Conservation (phyloP, 1,284 basidiomycete species). For the Moniliella sp. region DNA sequence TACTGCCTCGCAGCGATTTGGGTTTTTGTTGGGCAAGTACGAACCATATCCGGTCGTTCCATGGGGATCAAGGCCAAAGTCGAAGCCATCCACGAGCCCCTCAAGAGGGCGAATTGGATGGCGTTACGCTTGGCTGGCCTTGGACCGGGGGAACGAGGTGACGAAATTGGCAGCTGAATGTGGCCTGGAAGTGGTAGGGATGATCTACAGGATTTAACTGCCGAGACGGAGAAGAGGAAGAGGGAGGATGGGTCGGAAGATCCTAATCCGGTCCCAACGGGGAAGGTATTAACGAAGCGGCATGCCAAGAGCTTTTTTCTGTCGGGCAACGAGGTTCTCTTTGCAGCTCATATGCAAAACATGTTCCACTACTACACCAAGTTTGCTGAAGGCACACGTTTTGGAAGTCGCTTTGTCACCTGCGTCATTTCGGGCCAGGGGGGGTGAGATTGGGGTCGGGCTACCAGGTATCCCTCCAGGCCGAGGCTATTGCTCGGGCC, state of each 20-base stretch:
- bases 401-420: constrained; percentile 75
- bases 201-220: constrained; percentile 84
- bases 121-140: constrained; percentile 65
- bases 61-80: constrained; percentile 97
- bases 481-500: constrained; percentile 82
- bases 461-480: constrained; percentile 78
- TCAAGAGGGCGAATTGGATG: constrained; percentile 86
- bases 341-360: constrained; percentile 66
- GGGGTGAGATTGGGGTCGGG: constrained; percentile 70
- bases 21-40: constrained; percentile 77
- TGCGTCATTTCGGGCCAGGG: constrained; percentile 69
- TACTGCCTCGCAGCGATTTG: constrained; percentile 65
- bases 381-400: constrained; percentile 61
- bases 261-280: constrained; percentile 47
- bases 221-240: too few relatives aligned
- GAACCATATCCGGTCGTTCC: constrained; percentile 78
- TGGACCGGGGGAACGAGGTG: constrained; percentile 73
- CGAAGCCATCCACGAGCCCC: constrained; percentile 91
- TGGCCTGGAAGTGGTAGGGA: constrained; percentile 63
- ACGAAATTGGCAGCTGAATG: constrained; percentile 47
- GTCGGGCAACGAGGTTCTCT: constrained; percentile 74
- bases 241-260: constrained; percentile 34
- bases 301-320: constrained; percentile 81
- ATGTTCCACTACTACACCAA: constrained; percentile 54
- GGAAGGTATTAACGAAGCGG: constrained; percentile 74